Evolutionary conservation across 768 basidiomycete genomes (phyloP).

Genomic region (Tricholoma saponaceum): DNA sequence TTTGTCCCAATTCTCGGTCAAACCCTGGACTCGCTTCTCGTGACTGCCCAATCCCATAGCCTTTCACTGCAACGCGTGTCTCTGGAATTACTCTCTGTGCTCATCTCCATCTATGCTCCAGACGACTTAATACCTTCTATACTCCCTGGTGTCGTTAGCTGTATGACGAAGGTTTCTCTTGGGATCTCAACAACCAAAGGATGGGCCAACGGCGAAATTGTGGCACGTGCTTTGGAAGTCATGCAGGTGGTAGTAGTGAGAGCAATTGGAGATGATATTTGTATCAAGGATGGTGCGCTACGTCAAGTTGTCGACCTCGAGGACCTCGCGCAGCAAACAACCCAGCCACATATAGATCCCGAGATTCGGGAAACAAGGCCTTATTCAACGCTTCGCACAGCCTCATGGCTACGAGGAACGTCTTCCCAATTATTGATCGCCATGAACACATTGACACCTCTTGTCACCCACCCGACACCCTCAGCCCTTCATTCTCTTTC

Average conservation of each 20-base stretch:
- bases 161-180: slow-evolving; percentile 67
- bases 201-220: slow-evolving; percentile 71
- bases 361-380: slow-evolving; percentile 23
- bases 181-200: slow-evolving; percentile 50
- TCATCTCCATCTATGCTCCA: slow-evolving; percentile 59
- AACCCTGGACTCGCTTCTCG: slow-evolving; percentile 72
- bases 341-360: slow-evolving; percentile 15
- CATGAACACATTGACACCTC: slow-evolving; percentile 67
- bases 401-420: slow-evolving; percentile 79
- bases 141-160: slow-evolving; percentile 80
- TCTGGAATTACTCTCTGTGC: slow-evolving; percentile 49
- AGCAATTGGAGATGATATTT: slow-evolving; percentile 66
- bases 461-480: slow-evolving; percentile 69
- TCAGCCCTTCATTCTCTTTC: slow-evolving; percentile 57
- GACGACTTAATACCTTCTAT: slow-evolving; percentile 55
- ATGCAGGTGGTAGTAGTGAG: slow-evolving; percentile 52
- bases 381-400: slow-evolving; percentile 54
- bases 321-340: slow-evolving; percentile 44
- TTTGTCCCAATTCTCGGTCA: slow-evolving; percentile 82
- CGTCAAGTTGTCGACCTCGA: slow-evolving; percentile 55
- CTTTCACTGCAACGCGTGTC: slow-evolving; percentile 61
- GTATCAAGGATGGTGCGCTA: slow-evolving; percentile 56
- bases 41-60: slow-evolving; percentile 50
- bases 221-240: slow-evolving; percentile 52
- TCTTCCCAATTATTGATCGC: slow-evolving; percentile 82